Conservation (phyloP, 2,329 filamentous ascomycete genomes). For the Epichloe sibirici region DNA sequence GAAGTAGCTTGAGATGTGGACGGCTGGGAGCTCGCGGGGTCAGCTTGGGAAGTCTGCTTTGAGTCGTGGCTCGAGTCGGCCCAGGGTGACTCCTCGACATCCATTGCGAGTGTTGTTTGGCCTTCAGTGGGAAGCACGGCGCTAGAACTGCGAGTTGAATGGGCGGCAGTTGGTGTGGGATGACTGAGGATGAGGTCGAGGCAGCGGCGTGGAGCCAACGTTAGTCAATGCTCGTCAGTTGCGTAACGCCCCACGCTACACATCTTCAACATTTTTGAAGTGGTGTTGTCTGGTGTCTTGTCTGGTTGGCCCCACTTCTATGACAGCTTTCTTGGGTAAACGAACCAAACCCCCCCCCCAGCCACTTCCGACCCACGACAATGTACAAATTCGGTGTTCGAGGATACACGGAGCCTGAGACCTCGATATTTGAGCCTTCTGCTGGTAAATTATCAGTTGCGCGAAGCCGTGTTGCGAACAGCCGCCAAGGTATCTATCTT, state of each 20-base stretch:
- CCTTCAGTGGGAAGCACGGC: neutral
- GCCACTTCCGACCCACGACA: no score
- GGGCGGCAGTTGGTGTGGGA: neutral
- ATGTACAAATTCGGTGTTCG: no score
- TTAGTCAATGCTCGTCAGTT: conserved; percentile 2
- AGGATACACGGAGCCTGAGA: neutral
- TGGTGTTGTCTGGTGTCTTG: neutral
- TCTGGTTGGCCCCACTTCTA: conserved; percentile 1
- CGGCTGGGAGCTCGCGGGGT: conserved; percentile 18
- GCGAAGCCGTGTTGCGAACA: neutral
- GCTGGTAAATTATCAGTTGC: neutral
- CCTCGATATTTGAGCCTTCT: neutral
- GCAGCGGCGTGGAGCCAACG: conserved; percentile 2
- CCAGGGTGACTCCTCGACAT: conserved; percentile 42
- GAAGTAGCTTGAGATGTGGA: conserved; percentile 10
- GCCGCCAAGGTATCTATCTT: neutral
- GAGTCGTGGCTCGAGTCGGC: conserved; percentile 30
- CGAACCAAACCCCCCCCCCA: no score
- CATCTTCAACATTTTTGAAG: neutral
- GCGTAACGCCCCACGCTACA: conserved; percentile 3
- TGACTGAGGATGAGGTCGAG: neutral
- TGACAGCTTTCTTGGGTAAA: no score
- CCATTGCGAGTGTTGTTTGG: conserved; percentile 23
- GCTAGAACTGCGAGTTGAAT: neutral
- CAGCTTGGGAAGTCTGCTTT: conserved; percentile 19